A percentile compares a stretch with the other conserved stretches of the same genome.
These are phyloP conservation scores for Fusarium palustre DNA, from an alignment of 2,329 filamentous ascomycete genomes.

Conservation along the genomic window DNA sequence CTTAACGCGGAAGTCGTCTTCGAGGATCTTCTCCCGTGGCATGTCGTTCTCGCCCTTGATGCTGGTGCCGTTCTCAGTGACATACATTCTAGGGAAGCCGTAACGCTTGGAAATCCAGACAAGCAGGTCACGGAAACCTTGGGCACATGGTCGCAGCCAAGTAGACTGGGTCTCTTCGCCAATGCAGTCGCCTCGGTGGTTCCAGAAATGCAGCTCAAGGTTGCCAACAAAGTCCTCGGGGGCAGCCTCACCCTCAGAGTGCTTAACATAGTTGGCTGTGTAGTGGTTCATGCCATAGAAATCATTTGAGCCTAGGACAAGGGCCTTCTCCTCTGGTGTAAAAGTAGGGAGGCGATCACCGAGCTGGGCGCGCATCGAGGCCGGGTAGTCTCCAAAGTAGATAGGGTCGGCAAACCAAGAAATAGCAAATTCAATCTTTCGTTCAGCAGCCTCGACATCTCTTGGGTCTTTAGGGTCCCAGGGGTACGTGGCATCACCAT, in stretches of 20 bases:
- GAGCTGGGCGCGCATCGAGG: constrained; percentile 84
- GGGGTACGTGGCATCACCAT: constrained; percentile 85
- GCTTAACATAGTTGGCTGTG: constrained; percentile 86
- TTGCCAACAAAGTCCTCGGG: constrained; percentile 79
- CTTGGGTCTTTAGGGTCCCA: constrained; percentile 82
- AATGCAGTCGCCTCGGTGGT: constrained; percentile 78
- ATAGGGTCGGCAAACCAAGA: constrained; percentile 90
- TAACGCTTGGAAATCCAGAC: constrained; percentile 84
- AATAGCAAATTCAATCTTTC: constrained; percentile 89
- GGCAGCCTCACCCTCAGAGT: constrained; percentile 70
- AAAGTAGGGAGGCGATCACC: constrained; percentile 81
- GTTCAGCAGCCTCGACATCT: constrained; percentile 80
- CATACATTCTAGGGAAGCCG: constrained; percentile 80
- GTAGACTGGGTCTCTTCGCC: constrained; percentile 84
- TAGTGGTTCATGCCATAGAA: constrained; percentile 98
- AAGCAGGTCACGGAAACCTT: constrained; percentile 81
- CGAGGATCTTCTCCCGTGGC: constrained; percentile 74
- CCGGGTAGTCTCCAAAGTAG: constrained; percentile 86
- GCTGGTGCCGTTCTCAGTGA: constrained; percentile 90
- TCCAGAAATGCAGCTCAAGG: constrained; percentile 76
- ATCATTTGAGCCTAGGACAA: constrained; percentile 89
- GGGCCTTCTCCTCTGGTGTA: constrained; percentile 75
- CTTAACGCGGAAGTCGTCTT: constrained; percentile 83
- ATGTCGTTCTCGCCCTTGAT: constrained; percentile 86
- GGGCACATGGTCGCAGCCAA: constrained; percentile 82